These are phyloP conservation scores for Pythium rishiriense DNA, from an alignment of 352 stramenopile genomes.

Conservation along the genomic window DNA sequence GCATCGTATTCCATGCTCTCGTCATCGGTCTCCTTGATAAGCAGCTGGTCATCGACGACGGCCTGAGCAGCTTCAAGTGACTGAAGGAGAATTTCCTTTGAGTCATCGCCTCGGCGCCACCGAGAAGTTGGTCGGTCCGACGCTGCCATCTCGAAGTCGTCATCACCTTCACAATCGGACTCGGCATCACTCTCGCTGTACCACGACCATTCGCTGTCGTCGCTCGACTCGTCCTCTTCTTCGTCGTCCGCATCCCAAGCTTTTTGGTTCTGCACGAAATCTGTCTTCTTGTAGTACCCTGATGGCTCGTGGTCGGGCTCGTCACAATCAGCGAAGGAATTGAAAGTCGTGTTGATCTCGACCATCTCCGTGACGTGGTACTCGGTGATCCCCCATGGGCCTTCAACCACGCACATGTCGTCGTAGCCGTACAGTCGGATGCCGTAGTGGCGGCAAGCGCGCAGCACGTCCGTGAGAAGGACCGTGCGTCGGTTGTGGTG, in stretches of 20 bases:
- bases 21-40: conserved; percentile 30
- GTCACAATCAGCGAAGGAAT: conserved; percentile 22
- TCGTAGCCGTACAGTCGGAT: conserved; percentile 83
- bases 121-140: conserved; percentile 13
- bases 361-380: conserved; percentile 79
- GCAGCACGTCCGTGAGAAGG: conserved; percentile 64
- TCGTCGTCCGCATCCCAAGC: conserved; percentile 40
- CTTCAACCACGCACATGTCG: conserved; percentile 59
- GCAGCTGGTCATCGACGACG: conserved; percentile 50
- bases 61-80: conserved; percentile 46
- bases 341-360: conserved; percentile 38
- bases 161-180: conserved; percentile 31
- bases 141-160: conserved; percentile 10
- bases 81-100: conserved; percentile 43
- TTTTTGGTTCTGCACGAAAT: conserved; percentile 65
- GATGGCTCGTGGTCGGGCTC: conserved; percentile 66
- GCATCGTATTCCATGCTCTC: conserved; percentile 40
- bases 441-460: conserved; percentile 57
- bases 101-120: conserved; percentile 13
- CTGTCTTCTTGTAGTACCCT: conserved; percentile 46
- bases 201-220: conserved; percentile 60
- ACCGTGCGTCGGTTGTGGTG: conserved; percentile 47
- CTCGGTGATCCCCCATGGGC: conserved; percentile 24
- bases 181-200: conserved; percentile 65
- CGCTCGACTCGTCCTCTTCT: conserved; percentile 43